Conservation (phyloP, 2,329 filamentous ascomycete species). For the Sarocladium strictum region DNA sequence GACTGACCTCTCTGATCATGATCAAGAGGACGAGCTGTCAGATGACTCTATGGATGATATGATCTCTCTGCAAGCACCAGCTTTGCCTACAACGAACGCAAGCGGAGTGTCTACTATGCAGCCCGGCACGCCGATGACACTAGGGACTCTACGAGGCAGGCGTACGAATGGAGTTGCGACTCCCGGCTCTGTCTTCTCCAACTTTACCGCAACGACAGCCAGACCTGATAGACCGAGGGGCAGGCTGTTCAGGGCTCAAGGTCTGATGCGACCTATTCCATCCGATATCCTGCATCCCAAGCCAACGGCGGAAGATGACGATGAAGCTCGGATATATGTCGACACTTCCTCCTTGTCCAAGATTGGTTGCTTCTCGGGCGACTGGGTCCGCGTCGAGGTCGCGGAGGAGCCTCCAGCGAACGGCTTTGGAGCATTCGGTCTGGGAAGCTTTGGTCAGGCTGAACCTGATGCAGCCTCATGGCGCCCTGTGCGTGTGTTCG, state of each 20-base stretch:
- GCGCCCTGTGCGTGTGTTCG: conserved; percentile 84
- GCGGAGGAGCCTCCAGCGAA: conserved; percentile 66
- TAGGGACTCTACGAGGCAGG: conserved; percentile 52
- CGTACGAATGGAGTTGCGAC: conserved; percentile 69
- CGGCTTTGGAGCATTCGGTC: conserved; percentile 60
- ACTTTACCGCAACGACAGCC: conserved; percentile 77
- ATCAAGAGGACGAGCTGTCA: conserved; percentile 67
- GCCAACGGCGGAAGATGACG: conserved; percentile 70
- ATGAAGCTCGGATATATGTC: conserved; percentile 84
- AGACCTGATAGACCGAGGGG: conserved; percentile 66
- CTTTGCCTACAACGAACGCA: conserved; percentile 68
- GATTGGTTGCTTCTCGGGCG: conserved; percentile 93
- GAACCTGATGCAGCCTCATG: conserved; percentile 57
- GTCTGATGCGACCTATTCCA: conserved; percentile 65
- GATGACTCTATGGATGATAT: conserved; percentile 91
- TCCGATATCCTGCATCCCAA: conserved; percentile 79
- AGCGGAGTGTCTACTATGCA: conserved; percentile 76
- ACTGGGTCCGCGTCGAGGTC: conserved; percentile 85
- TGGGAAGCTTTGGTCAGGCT: conserved; percentile 51
- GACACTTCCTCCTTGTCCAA: conserved; percentile 80
- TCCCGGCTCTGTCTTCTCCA: conserved; percentile 84
- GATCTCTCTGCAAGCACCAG: conserved; percentile 80
- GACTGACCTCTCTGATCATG: conserved; percentile 62
- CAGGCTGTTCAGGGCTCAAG: conserved; percentile 79
- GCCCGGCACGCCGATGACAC: conserved; percentile 72